Evolutionary conservation across 495 filamentous ascomycete genomes (phyloP), one percentile per base, ranked within the genome.

Genomic region (Penicillium silybi): DNA sequence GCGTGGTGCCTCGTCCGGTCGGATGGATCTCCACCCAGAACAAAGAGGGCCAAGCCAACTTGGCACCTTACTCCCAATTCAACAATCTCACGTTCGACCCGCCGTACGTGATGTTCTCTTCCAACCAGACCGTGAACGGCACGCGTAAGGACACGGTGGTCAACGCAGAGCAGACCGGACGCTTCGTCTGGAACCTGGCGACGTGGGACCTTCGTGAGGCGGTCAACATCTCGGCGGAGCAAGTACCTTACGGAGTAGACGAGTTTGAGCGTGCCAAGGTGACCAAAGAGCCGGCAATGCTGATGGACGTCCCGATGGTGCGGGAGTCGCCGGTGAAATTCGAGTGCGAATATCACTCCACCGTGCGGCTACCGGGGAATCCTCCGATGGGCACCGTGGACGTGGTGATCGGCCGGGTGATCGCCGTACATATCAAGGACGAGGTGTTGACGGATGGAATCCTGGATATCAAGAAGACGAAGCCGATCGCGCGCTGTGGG

Each of bases 51-150:
- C 45, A 57, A 44, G 56, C 65, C 52, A 82, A 83, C 54, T 70
- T 83, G 5, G 80, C 78, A 0, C 81, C 81, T 1, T 85, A 75
- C 62, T 71, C 61, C 1, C 80, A 83, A 62, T 82, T 84, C 69
- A 81, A 74, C 57, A 85, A 83, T 57, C 70, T 83, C 0, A 80
- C 78, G 39, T 85, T 80, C 63, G 78, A 82, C 64, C 81, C 80
- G 10, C 79, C 80, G 0, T 79, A 78, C 54, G 72, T 83, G 39
- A 77, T 82, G 73, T 82, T 83, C 64, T 62, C 64, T 27, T 69
- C 76, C 2, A 82, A 83, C 67, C 75, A 80, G 42, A 77, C 72
- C 4, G 57, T 63, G 3, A 32, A 49, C 19, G 63, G 58, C 3
- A 37, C 27, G 1, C 73, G 77, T 50, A 83, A 83, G 56, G 80